Conservation (phyloP, 2,329 filamentous ascomycete genomes). For the Calonectria henricotiae region DNA sequence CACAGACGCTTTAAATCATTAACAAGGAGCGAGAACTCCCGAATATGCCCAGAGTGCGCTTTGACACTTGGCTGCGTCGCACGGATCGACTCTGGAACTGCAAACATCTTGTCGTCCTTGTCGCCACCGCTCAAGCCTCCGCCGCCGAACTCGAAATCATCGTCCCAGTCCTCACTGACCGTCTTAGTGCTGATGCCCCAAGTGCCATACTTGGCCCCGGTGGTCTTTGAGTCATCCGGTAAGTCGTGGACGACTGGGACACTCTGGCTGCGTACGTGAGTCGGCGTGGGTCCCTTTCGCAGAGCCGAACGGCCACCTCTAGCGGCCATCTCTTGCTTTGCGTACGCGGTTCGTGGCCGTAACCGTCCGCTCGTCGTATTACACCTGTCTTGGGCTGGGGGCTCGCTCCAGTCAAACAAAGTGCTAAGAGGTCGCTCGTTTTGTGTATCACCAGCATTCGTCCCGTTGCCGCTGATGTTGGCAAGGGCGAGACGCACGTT, state of each 20-base stretch:
- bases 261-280: conserved; percentile 86
- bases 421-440: conserved; percentile 74
- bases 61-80: conserved; percentile 87
- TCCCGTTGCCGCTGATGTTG: conserved; percentile 67
- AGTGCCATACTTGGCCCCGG: conserved; percentile 82
- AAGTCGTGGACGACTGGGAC: conserved; percentile 81
- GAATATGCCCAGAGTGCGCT: conserved; percentile 87
- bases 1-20: conserved; percentile 87
- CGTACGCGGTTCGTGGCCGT: conserved; percentile 82
- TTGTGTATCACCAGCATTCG: conserved; percentile 46
- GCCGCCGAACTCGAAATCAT: conserved; percentile 85
- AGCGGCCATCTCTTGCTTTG: conserved; percentile 80
- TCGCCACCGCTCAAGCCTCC: conserved; percentile 60
- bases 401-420: conserved; percentile 86
- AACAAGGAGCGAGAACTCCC: conserved; percentile 85
- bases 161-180: conserved; percentile 90
- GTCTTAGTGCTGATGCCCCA: conserved; percentile 87
- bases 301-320: conserved; percentile 79
- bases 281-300: conserved; percentile 78
- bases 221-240: conserved; percentile 69
- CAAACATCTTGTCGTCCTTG: conserved; percentile 56
- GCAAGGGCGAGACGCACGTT: conserved; percentile 71
- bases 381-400: conserved; percentile 73
- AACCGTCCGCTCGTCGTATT: conserved; percentile 72
- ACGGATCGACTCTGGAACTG: conserved; percentile 82